A percentile compares a stretch with the other conserved stretches of the same genome.
These are phyloP conservation scores for Gracilaria caudata DNA, from an alignment of 23 red algal species.

Conservation along the genomic window DNA sequence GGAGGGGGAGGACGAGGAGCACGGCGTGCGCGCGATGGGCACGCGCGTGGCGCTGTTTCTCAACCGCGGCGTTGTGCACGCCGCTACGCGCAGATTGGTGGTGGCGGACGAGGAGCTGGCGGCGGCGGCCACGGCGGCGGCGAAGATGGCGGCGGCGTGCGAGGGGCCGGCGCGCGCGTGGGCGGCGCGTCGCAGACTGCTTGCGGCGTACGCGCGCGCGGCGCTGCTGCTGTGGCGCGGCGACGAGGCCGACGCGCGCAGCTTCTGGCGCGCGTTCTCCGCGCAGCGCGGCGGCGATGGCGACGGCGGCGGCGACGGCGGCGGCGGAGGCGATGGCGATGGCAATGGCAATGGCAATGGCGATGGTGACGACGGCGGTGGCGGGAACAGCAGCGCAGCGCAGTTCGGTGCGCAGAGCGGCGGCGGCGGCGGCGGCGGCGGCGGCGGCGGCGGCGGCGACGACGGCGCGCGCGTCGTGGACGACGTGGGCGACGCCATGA, in stretches of 20 bases:
- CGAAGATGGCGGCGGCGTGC: not conserved
- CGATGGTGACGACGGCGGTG: not conserved
- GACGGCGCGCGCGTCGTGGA: not conserved
- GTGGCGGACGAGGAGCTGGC: not conserved
- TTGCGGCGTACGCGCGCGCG: not conserved
- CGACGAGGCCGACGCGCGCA: not conserved
- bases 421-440: not conserved
- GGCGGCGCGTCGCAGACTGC: not conserved
- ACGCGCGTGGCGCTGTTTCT: not conserved
- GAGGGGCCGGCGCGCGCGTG: not conserved
- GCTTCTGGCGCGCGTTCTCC: slow-evolving; percentile 19
- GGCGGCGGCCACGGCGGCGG: not conserved
- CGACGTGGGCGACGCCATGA: not conserved
- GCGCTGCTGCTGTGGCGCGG: not conserved
- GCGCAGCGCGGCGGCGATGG: not conserved
- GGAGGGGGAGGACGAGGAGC: no score
- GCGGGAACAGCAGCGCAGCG: not conserved
- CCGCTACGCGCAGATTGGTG: not conserved
- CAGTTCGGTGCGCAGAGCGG: not conserved
- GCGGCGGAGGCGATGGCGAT: not conserved
- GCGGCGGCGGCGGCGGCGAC: not conserved
- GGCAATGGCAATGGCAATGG: not conserved
- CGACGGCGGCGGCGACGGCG: not conserved
- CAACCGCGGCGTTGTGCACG: slow-evolving; percentile 29
- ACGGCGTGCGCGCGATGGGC: not conserved